Conservation (phyloP, 129 eudicot species). For the Flaveria trinervia region DNA sequence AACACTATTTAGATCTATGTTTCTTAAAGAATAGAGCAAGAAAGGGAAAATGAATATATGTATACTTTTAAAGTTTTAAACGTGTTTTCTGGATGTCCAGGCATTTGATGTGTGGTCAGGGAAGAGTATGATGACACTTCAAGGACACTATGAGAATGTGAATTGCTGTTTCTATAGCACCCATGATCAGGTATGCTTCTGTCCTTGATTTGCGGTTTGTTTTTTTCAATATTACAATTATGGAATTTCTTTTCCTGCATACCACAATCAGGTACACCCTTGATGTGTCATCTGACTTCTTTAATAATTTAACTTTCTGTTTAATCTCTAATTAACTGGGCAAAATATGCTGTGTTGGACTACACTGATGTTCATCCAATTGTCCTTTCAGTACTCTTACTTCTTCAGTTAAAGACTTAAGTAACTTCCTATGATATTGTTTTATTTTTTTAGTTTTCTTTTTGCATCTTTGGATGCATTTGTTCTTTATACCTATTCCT, state of each 20-base stretch:
- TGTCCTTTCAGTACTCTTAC: not conserved
- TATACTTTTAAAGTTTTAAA: not conserved
- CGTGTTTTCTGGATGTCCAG: conserved; percentile 37
- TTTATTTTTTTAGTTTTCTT: too few species aligned
- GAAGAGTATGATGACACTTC: conserved; percentile 57
- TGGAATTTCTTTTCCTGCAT: not conserved
- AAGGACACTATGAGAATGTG: conserved; percentile 84
- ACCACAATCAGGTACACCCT: not conserved
- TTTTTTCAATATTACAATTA: not conserved
- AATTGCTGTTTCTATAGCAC: conserved; percentile 83
- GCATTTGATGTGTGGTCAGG: conserved; percentile 95
- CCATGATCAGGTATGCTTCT: conserved; percentile 78
- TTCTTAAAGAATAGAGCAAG: conserved; percentile 7
- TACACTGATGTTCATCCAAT: not conserved
- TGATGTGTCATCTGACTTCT: not conserved
- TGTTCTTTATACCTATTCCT: not conserved
- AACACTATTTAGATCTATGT: conserved; percentile 1
- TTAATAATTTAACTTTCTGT: not conserved
- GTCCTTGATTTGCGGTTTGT: not conserved
- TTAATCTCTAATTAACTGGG: not conserved
- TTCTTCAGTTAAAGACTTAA: too few species aligned
- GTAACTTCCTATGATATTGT: not conserved
- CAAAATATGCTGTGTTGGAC: not conserved
- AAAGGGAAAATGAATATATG: not conserved
- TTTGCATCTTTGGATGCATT: not conserved